phyloP scores from a whole-genome alignment of 345 rosid genomes.

The Cardiospermum halicacabum region DNA sequence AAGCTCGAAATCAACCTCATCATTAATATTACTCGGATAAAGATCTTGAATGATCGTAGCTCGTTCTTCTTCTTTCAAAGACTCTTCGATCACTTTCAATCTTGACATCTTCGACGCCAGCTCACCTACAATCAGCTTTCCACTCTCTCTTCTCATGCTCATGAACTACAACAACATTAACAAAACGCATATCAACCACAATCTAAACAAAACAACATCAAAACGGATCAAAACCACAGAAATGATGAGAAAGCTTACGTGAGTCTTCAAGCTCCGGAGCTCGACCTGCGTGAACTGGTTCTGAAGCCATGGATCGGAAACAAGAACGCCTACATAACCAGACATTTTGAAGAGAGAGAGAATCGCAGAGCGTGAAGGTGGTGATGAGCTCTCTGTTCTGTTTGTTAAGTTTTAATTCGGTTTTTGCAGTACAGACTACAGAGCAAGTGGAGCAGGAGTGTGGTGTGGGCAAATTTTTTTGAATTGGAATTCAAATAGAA shows the following conservation, averaged over 20 bases:
- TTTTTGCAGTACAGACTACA: neutral
- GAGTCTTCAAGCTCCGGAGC: constrained; percentile 93
- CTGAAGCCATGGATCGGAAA: constrained; percentile 96
- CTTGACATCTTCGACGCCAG: constrained; percentile 84
- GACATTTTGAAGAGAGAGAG: constrained; percentile 41
- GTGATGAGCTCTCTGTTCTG: neutral
- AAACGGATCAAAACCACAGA: neutral
- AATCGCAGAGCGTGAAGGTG: neutral
- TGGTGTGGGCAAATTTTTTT: constrained; percentile 4
- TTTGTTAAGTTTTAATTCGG: neutral
- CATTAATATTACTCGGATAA: constrained; percentile 46
- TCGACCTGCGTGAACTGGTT: constrained; percentile 99
- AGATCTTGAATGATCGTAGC: constrained; percentile 57
- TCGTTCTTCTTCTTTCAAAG: constrained; percentile 67
- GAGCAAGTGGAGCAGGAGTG: constrained; percentile 1
- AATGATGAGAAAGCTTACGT: constrained; percentile 34
- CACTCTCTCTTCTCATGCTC: constrained; percentile 91
- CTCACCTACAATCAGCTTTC: constrained; percentile 76
- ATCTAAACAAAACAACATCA: too few species aligned
- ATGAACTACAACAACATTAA: constrained; percentile 66
- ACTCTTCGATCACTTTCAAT: constrained; percentile 79
- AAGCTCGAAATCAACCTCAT: constrained; percentile 94
- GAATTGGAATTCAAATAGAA: constrained; percentile 38
- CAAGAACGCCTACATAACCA: constrained; percentile 82
- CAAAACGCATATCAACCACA: too few species aligned